Evolutionary conservation across 805 yeast genomes (phyloP), one percentile per base, ranked within the genome.

Genomic region (Lipomyces spencermartinsiae): DNA sequence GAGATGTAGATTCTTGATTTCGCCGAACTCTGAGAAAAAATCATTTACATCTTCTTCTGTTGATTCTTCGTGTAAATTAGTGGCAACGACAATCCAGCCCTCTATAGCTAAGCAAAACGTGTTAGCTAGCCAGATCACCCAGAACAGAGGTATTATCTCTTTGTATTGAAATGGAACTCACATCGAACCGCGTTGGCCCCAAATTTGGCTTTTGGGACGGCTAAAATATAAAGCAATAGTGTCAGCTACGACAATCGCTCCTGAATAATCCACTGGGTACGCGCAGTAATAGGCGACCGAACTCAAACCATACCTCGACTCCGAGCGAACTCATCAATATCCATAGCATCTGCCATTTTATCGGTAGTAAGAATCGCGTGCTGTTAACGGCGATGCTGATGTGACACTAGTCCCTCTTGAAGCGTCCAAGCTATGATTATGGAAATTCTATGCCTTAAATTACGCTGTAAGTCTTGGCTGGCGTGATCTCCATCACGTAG

Each of bases 41-140:
- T 83, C 85, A 4, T 68, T 67, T 0, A 83, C 66, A 35, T 81
- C 84, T 59, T 82, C 85, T 61, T 83, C 86, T 8, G 82, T 72
- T 1, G 82, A 80, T 71, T 83, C 86, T 49, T 81, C 83, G 64
- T 83, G 84, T 19, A 83, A 62, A 49, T 81, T 81, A 0, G 80
- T 75, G 6, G 77, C 81, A 2, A 83, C 73, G 1, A 83, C 34
- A 6, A 83, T 78, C 76, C 82, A 83, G 14, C 85, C 86, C 68
- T 82, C 84, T 19, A 81, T 72, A 3, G 84, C 80, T 80, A 43
- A 43, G 8, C 19, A n/a, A 16, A 43, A 16, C 10, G n/a, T 16
- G 57, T 22, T 14, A 37, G 34, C 8, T 12, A 22, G 3, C 9
- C 31, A 56, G 29, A 61, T 10, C 25, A 33, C 54, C 25, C 46